Percentiles rank a stretch among this genome's conserved stretches.
These are phyloP conservation scores for Suillus discolor DNA, from an alignment of 768 basidiomycete species.

Conservation along the genomic window DNA sequence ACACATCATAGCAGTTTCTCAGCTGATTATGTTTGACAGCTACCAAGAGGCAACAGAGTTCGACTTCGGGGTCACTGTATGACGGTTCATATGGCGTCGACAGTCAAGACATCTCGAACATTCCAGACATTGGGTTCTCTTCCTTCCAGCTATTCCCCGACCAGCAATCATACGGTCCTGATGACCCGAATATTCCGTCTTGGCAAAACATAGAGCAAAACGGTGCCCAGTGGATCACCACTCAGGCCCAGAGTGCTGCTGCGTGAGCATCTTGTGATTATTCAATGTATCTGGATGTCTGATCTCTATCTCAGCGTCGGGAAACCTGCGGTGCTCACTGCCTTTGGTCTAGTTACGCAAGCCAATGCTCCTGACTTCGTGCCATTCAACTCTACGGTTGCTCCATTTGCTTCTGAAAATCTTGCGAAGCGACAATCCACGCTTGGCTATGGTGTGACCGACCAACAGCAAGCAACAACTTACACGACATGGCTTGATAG, in stretches of 20 bases:
- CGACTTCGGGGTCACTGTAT: conserved; percentile 49
- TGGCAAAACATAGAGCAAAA: conserved; percentile 55
- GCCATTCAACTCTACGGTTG: conserved; percentile 57
- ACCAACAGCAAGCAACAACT: conserved; percentile 52
- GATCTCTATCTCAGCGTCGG: conserved; percentile 40
- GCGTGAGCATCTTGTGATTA: conserved; percentile 39
- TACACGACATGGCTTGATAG: conserved; percentile 57
- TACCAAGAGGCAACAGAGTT: conserved; percentile 49
- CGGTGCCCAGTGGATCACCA: conserved; percentile 58
- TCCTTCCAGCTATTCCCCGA: conserved; percentile 73
- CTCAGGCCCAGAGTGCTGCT: conserved; percentile 45
- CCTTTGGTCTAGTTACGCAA: conserved; percentile 66
- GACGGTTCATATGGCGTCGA: conserved; percentile 71
- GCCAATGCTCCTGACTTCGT: conserved; percentile 54
- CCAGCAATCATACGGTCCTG: conserved; percentile 54
- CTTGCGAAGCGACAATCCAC: conserved; percentile 19
- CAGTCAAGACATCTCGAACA: conserved; percentile 61
- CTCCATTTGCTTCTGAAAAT: conserved; percentile 41
- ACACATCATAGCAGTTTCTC: conserved; percentile 6
- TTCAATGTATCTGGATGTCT: conserved; percentile 4
- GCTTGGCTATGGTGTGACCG: conserved; percentile 44
- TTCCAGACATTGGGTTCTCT: conserved; percentile 57
- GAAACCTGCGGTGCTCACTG: conserved; percentile 56
- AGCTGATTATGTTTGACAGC: conserved; percentile 30
- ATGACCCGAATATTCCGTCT: conserved; percentile 49